Base-by-base conservation (phyloP, 306 rosid genomes). In the Glycine soja region DNA sequence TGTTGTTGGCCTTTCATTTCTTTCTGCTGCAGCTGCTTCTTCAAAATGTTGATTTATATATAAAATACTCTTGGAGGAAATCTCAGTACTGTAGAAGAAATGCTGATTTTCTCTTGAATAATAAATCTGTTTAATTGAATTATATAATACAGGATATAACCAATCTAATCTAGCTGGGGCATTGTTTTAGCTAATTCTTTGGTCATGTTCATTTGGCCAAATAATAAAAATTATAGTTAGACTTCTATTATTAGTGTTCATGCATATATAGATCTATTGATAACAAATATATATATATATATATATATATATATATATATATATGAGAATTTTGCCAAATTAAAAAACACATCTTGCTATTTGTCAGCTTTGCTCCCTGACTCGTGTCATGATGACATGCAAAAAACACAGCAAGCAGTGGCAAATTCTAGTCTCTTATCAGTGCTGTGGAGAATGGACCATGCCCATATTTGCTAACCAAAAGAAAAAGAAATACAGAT, bases 1-100 rank as follows among this genome's bases (percentile, higher is more conserved):
- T 74, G 53, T 52, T 80, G 66, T 45, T 73, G 78, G 16, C 81
- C 74, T 42, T 77, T 79, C 91, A 86, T 85, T 76, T 85, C 80
- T 53, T 57, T 70, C 67, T 72, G 19, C 10, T 78, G 53, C 10
- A 24, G 3, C 16, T 58, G 19, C 68, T 63, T 63, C 71, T 63
- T 75, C 72, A 53, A 54, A 77, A 67, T 70, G 64, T 5, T 72
- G 63, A 14, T 76, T 14, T 61, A 14, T 75, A 42, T 59, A 70
- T 54, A 59, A 4, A 18, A 54, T 42, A 43, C 48, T 64, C 0
- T 12, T 2, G 32, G 53, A 53, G 13, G 8, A 71, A 52, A 63
- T 43, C 30, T 6, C 6, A 32, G 54, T 13, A 67, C 13, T 19
- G 19, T 36, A 18, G 76, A 69, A 58, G 36, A 57, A 68, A 58